phyloP scores from a whole-genome alignment of 2,329 filamentous ascomycete genomes.

The Hymenoscyphus repandus region DNA sequence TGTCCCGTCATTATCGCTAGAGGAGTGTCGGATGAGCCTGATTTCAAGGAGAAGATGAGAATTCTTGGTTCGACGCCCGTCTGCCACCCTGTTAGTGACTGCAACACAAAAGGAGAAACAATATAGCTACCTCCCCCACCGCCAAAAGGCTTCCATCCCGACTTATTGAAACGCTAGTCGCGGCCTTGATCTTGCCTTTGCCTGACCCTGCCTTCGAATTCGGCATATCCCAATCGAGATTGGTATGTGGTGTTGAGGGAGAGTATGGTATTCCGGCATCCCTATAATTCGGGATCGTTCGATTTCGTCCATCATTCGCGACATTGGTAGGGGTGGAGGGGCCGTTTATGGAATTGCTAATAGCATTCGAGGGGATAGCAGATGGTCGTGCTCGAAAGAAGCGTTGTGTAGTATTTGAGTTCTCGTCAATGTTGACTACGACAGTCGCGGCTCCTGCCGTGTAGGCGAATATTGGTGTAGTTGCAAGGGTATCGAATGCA shows the following conservation, averaged over 20 bases:
- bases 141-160: constrained; percentile 82
- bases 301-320: constrained; percentile 58
- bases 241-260: constrained; percentile 31
- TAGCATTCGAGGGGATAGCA: constrained; percentile 57
- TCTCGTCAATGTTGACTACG: constrained; percentile 70
- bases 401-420: constrained; percentile 63
- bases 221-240: constrained; percentile 56
- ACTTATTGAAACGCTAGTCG: constrained; percentile 85
- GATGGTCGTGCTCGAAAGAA: constrained; percentile 86
- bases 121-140: constrained; percentile 68
- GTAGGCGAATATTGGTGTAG: constrained; percentile 72
- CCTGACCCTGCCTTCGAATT: constrained; percentile 75
- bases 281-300: constrained; percentile 45
- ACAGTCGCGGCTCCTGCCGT: constrained; percentile 93
- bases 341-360: constrained; percentile 49
- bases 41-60: constrained; percentile 80
- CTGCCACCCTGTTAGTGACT: constrained; percentile 36
- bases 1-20: constrained; percentile 86
- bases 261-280: constrained; percentile 37
- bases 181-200: constrained; percentile 87
- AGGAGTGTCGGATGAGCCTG: constrained; percentile 73
- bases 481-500: constrained; percentile 76
- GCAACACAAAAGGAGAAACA: no score
- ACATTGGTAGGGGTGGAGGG: constrained; percentile 50
- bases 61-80: constrained; percentile 91